Evolutionary conservation across 2,329 filamentous ascomycete species (phyloP).

Genomic region (Phialemoniopsis sp.): DNA sequence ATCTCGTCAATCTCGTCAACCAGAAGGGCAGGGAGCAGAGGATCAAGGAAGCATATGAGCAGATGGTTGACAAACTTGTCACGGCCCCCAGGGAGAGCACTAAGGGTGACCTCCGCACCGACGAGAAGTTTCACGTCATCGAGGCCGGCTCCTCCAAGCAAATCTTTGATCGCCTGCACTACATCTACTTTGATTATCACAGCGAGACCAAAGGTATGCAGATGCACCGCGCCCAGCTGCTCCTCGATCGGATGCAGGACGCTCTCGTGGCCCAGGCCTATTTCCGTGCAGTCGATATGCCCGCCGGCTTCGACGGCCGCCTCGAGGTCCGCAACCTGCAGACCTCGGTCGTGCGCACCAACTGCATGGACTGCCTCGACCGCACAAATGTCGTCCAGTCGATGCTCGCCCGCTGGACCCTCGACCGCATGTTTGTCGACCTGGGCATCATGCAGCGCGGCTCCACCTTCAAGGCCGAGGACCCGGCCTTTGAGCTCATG

Average conservation of each 20-base stretch:
- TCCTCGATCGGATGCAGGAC: conserved; percentile 77
- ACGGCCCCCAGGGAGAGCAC: conserved; percentile 63
- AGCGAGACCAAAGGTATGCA: conserved; percentile 93
- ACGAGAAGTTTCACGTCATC: conserved; percentile 79
- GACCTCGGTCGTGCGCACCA: conserved; percentile 89
- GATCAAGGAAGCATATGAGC: conserved; percentile 91
- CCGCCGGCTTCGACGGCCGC: conserved; percentile 62
- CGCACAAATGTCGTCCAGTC: conserved; percentile 97
- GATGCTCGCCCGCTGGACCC: conserved; percentile 86
- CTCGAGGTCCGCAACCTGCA: conserved; percentile 80
- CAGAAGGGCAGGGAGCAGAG: conserved; percentile 86
- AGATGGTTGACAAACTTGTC: conserved; percentile 75
- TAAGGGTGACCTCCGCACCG: conserved; percentile 62
- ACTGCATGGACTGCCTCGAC: conserved; percentile 99
- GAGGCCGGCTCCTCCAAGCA: conserved; percentile 50
- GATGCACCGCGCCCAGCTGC: conserved; percentile 85
- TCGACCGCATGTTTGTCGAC: conserved; percentile 86
- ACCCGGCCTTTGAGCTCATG: conserved; percentile 77
- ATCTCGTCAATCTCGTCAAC: conserved; percentile 95
- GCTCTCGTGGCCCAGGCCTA: conserved; percentile 79
- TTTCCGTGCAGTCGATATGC: conserved; percentile 87
- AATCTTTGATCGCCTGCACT: conserved; percentile 78
- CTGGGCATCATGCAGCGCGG: conserved; percentile 73
- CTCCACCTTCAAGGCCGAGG: conserved; percentile 71
- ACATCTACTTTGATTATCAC: conserved; percentile 98